Evolutionary conservation across 2,329 filamentous ascomycete species (phyloP), one percentile per base, ranked within the genome.

Genomic region (Fusarium globosum): DNA sequence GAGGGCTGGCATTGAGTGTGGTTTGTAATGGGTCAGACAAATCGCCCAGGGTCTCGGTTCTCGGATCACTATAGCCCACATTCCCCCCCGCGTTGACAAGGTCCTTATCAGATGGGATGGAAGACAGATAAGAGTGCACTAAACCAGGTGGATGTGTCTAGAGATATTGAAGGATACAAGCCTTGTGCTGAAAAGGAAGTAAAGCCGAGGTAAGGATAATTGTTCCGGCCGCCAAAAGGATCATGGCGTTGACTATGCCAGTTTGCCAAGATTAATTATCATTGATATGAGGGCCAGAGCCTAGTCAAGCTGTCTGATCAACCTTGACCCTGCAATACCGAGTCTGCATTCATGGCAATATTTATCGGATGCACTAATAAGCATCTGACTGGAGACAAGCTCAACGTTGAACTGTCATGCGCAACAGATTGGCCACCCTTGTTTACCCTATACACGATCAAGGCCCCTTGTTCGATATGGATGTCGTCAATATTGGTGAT

Each of bases 31-130:
- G 41, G 56, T 21, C 59, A 70, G 38, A 75, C 73, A 74, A 73
- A 75, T 74, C 59, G 33, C 21, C 41, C 45, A 52, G 63, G 48
- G 42, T 63, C 63, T 56, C 48, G 38, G 38, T 21, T 59, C 51
- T 51, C 43, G 45, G 42, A n/a, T 69, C 51, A 55, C 43, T 28
- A 28, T 65, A 43, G 45, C 46, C 35, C 56, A 59, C 57, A 30
- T 68, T 38, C 53, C 65, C 70, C 70, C 71, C 67, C 56, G 66
- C 66, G 66, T 64, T 69, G 26, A 36, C 39, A 33, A 49, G 38
- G 23, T 36, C 53, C 41, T 73, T 71, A 73, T 73, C 71, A 64
- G 75, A 92, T 68, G 65, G 90, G 83, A 30, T 62, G 49, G 23
- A 12, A 15, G 49, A 26, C 30, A 30, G 49, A 52, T 52, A 53